A percentile compares a stretch with the other conserved stretches of the same genome.
These are phyloP conservation scores for Glutinoglossum americanum DNA, from an alignment of 495 filamentous ascomycete species.

Conservation along the genomic window DNA sequence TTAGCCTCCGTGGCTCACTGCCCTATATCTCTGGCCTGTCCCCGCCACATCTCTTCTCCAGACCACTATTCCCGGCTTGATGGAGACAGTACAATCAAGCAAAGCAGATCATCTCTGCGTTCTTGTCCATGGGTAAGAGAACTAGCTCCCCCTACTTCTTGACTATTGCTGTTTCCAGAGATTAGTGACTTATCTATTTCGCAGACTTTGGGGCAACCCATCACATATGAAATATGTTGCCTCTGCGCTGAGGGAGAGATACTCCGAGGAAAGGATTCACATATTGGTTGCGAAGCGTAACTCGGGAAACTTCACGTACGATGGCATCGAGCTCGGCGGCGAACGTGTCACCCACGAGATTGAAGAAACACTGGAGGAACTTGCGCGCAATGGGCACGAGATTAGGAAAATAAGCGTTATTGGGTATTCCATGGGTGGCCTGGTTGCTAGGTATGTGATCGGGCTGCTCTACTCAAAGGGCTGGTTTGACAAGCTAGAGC, in stretches of 20 bases:
- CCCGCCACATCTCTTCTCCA: too few species aligned
- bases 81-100: too few species aligned
- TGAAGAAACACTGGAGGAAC: conserved; percentile 52
- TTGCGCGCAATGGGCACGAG: conserved; percentile 38
- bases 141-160: neutral
- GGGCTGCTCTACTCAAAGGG: conserved; percentile 65
- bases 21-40: too few species aligned
- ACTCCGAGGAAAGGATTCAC: conserved; percentile 42
- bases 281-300: conserved; percentile 64
- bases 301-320: conserved; percentile 68
- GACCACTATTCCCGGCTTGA: too few species aligned
- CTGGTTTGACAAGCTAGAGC: conserved; percentile 53
- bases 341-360: conserved; percentile 79
- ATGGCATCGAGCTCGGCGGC: conserved; percentile 78
- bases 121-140: conserved; percentile 74
- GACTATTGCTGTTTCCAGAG: neutral
- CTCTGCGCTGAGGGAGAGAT: conserved; percentile 38
- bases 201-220: conserved; percentile 81
- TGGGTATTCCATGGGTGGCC: conserved; percentile 76
- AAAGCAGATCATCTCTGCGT: conserved; percentile 62
- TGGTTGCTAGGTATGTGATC: conserved; percentile 72
- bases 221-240: conserved; percentile 55
- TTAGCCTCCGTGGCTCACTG: too few species aligned
- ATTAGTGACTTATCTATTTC: neutral
- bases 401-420: conserved; percentile 69